A percentile compares a stretch with the other conserved stretches of the same genome.
These are phyloP conservation scores for Carex arenaria DNA, from an alignment of 202 grass and related monocot species.

Conservation along the genomic window DNA sequence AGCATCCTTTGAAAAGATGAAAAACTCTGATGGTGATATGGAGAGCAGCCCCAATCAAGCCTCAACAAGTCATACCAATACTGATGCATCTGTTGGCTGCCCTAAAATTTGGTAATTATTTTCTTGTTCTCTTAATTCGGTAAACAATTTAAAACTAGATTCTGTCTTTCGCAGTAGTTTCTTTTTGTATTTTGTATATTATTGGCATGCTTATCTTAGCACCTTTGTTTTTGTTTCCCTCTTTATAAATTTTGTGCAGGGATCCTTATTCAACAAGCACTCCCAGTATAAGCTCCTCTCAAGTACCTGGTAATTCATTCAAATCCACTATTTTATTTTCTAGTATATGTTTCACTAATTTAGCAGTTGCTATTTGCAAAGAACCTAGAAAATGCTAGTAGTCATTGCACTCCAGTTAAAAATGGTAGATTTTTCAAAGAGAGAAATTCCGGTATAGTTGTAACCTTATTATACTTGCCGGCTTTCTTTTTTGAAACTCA, in stretches of 20 bases:
- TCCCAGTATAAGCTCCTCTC: slow-evolving; percentile 50
- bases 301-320: slow-evolving; percentile 42
- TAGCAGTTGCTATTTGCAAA: background rate
- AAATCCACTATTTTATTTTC: slow-evolving; percentile 20
- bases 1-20: slow-evolving; percentile 16
- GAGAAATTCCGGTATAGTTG: background rate
- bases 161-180: background rate
- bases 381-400: background rate
- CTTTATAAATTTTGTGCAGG: slow-evolving; percentile 61
- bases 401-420: background rate
- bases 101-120: slow-evolving; percentile 74
- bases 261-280: slow-evolving; percentile 68
- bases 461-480: background rate
- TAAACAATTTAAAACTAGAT: background rate
- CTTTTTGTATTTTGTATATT: background rate
- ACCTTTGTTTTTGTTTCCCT: slow-evolving; percentile 8
- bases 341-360: background rate
- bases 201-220: background rate
- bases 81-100: slow-evolving; percentile 44
- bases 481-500: background rate
- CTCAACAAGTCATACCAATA: slow-evolving; percentile 30
- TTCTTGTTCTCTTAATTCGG: slow-evolving; percentile 19
- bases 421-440: background rate
- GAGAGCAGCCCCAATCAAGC: slow-evolving; percentile 35
- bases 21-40: slow-evolving; percentile 26